Evolutionary conservation across 441 rosid species (phyloP).

Genomic region (Corymbia citriodora): DNA sequence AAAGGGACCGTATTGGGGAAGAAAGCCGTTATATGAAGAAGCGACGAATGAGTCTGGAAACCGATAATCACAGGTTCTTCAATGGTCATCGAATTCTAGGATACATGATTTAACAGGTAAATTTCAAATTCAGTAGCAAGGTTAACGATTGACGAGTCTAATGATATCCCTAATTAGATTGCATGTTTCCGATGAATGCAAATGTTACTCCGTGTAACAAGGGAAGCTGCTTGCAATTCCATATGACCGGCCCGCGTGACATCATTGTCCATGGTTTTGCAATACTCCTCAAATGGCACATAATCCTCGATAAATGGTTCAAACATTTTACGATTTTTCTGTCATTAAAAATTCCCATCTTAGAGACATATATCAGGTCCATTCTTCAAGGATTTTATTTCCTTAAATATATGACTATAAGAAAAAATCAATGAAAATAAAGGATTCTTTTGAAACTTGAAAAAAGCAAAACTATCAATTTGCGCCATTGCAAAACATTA

Average conservation of each 20-base stretch:
- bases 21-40: not conserved
- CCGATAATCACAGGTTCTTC: not conserved
- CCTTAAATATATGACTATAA: not conserved
- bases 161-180: not conserved
- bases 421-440: not conserved
- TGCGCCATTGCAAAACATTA: not conserved
- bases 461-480: not conserved
- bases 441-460: not conserved
- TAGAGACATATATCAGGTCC: slow-evolving; percentile 6
- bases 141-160: not conserved
- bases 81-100: not conserved
- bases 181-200: slow-evolving; percentile 55
- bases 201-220: slow-evolving; percentile 65
- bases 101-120: not conserved
- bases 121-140: not conserved
- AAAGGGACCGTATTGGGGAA: not conserved
- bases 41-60: not conserved
- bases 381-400: not conserved
- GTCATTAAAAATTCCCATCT: slow-evolving; percentile 14
- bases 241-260: slow-evolving; percentile 96
- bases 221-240: slow-evolving; percentile 90
- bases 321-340: slow-evolving; percentile 71
- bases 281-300: slow-evolving; percentile 80
- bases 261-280: slow-evolving; percentile 72
- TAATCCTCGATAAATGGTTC: slow-evolving; percentile 94